These are phyloP conservation scores for Afroboletus lepidellus DNA, from an alignment of 1,284 basidiomycete species.

Conservation along the genomic window DNA sequence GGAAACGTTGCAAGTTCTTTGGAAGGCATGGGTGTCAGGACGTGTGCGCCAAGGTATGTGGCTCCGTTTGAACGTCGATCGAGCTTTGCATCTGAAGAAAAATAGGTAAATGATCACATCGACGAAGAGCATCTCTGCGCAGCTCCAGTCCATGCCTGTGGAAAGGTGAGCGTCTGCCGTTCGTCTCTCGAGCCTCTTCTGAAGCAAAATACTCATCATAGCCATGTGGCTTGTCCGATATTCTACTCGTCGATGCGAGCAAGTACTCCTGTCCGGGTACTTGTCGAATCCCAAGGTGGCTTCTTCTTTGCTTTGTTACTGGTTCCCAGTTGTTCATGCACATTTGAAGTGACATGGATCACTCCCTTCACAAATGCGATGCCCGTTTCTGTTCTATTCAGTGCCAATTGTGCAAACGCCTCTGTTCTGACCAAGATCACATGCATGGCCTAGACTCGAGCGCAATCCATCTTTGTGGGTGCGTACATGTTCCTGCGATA, in stretches of 20 bases:
- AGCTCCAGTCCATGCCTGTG: constrained; percentile 52
- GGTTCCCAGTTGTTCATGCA: not conserved
- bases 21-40: constrained; percentile 47
- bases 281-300: constrained; percentile 46
- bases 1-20: constrained; percentile 42
- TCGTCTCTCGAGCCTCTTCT: not conserved
- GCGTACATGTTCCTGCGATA: constrained; percentile 18
- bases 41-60: constrained; percentile 48
- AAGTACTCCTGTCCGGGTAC: constrained; percentile 41
- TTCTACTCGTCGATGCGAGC: constrained; percentile 34
- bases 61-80: not conserved
- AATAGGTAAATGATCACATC: constrained; percentile 42
- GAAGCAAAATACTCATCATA: constrained; percentile 19
- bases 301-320: no score
- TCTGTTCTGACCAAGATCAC: constrained; percentile 50
- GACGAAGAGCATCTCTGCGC: constrained; percentile 54
- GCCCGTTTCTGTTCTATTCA: constrained; percentile 50
- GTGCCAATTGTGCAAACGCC: constrained; percentile 53
- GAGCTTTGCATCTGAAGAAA: not conserved
- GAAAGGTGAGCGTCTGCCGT: constrained; percentile 37
- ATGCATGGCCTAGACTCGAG: constrained; percentile 46
- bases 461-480: constrained; percentile 39
- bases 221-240: constrained; percentile 45
- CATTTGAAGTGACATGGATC: constrained; percentile 39
- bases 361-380: constrained; percentile 50